Conservation (phyloP, 2,329 filamentous ascomycete species). For the Aspergillus caelatus region DNA sequence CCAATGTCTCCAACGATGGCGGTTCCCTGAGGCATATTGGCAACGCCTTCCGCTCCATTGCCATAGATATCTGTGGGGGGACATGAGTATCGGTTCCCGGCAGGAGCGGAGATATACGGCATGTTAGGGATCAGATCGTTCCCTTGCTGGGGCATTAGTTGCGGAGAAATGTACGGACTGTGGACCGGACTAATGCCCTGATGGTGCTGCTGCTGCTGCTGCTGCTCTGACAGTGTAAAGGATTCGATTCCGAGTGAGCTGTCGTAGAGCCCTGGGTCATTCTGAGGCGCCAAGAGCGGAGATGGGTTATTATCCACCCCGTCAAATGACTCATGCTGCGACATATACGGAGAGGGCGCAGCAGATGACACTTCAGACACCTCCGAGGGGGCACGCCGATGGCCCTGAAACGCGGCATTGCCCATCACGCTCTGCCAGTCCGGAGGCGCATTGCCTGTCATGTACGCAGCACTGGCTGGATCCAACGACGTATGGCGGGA, state of each 20-base stretch:
- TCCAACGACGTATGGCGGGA: slow-evolving; percentile 65
- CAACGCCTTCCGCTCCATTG: slow-evolving; percentile 49
- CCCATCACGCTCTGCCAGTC: slow-evolving; percentile 62
- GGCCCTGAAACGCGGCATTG: slow-evolving; percentile 70
- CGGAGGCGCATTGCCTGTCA: slow-evolving; percentile 51
- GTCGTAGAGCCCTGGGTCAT: slow-evolving; percentile 73
- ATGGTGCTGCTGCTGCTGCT: slow-evolving; percentile 47
- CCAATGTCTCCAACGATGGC: slow-evolving; percentile 63
- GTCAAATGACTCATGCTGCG: slow-evolving; percentile 78
- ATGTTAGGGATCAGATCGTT: slow-evolving; percentile 58
- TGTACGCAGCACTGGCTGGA: slow-evolving; percentile 61
- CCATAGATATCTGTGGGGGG: slow-evolving; percentile 56
- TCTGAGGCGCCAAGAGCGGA: slow-evolving; percentile 73
- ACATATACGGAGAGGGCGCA: slow-evolving; percentile 79
- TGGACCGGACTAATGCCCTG: slow-evolving; percentile 63
- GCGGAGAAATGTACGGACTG: slow-evolving; percentile 72
- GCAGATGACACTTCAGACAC: slow-evolving; percentile 88
- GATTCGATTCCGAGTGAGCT: slow-evolving; percentile 76
- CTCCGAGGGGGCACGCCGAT: slow-evolving; percentile 85
- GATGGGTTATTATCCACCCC: slow-evolving; percentile 72
- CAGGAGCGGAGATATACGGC: slow-evolving; percentile 50
- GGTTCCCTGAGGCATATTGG: slow-evolving; percentile 48
- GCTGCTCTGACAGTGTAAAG: slow-evolving; percentile 76
- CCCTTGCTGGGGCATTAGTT: slow-evolving; percentile 70
- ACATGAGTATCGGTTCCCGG: slow-evolving; percentile 52